Evolutionary conservation across 495 filamentous ascomycete genomes (phyloP).

Genomic region (Annulohypoxylon moriforme): DNA sequence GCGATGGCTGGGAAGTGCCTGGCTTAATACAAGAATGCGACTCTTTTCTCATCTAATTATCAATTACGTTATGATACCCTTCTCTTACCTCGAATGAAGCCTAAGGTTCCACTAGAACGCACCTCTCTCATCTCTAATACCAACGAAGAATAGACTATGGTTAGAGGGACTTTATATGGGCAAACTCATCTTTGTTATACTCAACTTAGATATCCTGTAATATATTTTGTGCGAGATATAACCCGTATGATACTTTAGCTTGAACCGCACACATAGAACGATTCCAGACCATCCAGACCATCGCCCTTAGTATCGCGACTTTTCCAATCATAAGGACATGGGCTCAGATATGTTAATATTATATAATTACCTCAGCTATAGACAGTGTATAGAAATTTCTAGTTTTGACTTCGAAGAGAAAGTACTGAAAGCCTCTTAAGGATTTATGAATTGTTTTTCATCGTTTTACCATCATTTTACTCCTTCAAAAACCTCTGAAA

Average conservation of each 20-base stretch:
- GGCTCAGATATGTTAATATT: background rate
- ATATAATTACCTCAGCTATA: background rate
- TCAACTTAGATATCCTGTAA: background rate
- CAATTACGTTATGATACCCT: background rate
- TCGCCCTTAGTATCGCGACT: background rate
- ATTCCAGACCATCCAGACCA: too few species aligned
- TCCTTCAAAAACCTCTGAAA: constrained; percentile 18
- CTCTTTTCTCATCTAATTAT: background rate
- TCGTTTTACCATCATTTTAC: constrained; percentile 7
- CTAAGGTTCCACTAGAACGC: background rate
- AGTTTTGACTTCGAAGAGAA: background rate
- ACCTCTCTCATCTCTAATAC: background rate
- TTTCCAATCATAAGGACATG: background rate
- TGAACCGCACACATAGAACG: background rate
- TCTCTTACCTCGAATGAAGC: background rate
- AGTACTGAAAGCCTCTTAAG: too few species aligned
- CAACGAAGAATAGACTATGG: background rate
- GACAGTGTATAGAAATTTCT: background rate
- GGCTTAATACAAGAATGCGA: background rate
- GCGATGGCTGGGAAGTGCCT: background rate
- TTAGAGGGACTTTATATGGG: background rate
- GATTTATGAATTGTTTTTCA: background rate
- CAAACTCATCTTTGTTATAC: background rate
- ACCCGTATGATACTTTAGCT: background rate
- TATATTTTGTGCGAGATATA: background rate